phyloP scores from a whole-genome alignment of 139 green algal genomes.

The Closterium sp. region DNA sequence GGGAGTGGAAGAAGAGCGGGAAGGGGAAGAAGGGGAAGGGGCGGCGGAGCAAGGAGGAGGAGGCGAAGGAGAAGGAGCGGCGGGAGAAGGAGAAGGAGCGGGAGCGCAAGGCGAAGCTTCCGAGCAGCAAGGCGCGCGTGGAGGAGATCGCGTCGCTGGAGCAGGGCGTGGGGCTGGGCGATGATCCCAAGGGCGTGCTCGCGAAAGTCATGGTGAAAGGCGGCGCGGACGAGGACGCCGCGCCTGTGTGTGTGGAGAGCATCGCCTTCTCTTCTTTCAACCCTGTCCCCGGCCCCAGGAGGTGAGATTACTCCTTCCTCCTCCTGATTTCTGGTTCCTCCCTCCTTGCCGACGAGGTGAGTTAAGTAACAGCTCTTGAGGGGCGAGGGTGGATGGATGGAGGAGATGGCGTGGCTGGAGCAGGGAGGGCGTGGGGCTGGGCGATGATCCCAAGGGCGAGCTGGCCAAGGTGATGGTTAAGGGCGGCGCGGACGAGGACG shows the following conservation, averaged over 20 bases:
- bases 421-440: too few species aligned
- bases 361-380: too few species aligned
- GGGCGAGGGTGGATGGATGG: too few species aligned
- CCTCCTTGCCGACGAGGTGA: too few species aligned
- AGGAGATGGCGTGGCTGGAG: too few species aligned
- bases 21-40: background rate
- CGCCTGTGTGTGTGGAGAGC: constrained; percentile 14
- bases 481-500: too few species aligned
- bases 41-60: constrained; percentile 1
- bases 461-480: too few species aligned
- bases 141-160: constrained; percentile 16
- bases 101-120: background rate
- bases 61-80: background rate
- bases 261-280: constrained; percentile 46
- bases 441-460: too few species aligned
- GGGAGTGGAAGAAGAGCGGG: background rate
- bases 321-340: too few species aligned
- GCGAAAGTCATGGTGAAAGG: background rate
- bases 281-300: constrained; percentile 36
- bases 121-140: background rate
- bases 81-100: background rate
- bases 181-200: background rate
- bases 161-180: background rate
- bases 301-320: background rate
- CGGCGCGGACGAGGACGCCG: background rate